Percentiles rank a stretch among this genome's conserved stretches.
Conservation (phyloP, 306 rosid species). For the Phaseolus lunatus region DNA sequence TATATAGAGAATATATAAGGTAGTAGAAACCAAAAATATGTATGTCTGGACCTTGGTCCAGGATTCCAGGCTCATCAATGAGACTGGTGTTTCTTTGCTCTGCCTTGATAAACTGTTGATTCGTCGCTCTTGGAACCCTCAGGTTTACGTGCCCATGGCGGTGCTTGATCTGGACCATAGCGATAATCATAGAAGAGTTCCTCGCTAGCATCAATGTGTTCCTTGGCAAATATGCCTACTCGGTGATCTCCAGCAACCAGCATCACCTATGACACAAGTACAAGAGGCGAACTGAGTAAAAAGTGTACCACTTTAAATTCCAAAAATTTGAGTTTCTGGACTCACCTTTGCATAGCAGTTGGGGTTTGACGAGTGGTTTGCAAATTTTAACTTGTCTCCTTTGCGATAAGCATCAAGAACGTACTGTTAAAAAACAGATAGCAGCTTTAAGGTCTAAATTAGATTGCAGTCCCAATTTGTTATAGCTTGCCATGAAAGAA, state of each 20-base stretch:
- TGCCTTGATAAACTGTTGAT: conserved; percentile 71
- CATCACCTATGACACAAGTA: conserved; percentile 70
- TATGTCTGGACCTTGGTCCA: conserved; percentile 43
- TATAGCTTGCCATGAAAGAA: conserved; percentile 33
- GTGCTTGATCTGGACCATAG: conserved; percentile 90
- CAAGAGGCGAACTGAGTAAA: conserved; percentile 33
- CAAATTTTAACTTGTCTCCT: conserved; percentile 98
- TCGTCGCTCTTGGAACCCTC: conserved; percentile 93
- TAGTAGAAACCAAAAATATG: conserved; percentile 41
- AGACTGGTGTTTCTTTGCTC: conserved; percentile 97
- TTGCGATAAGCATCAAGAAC: conserved; percentile 98
- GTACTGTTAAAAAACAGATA: conserved; percentile 64
- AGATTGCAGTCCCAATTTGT: conserved; percentile 25
- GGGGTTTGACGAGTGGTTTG: conserved; percentile 95
- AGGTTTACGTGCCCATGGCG: conserved; percentile 92
- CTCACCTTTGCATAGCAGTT: conserved; percentile 94
- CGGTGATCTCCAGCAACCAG: conserved; percentile 98
- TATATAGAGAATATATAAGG: conserved; percentile 6
- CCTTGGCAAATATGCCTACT: conserved; percentile 96
- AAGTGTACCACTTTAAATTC: conserved; percentile 14
- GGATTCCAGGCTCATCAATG: conserved; percentile 60
- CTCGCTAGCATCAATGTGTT: conserved; percentile 87
- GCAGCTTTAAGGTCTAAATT: conserved; percentile 33
- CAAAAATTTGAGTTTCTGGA: conserved; percentile 32
- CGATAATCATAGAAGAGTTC: conserved; percentile 97